Conservation (phyloP, 2,329 filamentous ascomycete genomes). For the Talaromyces marneffei region DNA sequence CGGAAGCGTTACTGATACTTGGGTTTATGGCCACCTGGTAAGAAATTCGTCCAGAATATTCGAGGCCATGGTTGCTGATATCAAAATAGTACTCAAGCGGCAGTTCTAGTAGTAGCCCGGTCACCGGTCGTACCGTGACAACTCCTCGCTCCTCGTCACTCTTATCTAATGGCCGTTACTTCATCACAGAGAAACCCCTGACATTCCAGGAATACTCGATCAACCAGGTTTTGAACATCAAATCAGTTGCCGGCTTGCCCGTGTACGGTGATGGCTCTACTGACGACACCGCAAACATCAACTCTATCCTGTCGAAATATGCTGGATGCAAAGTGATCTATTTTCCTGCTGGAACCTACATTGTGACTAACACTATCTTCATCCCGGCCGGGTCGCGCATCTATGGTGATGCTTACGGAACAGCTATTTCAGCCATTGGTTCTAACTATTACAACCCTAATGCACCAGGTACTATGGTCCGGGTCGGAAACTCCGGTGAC, state of each 20-base stretch:
- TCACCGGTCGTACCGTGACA: constrained; percentile 26
- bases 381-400: constrained; percentile 47
- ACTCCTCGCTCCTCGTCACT: constrained; percentile 30
- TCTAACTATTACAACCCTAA: constrained; percentile 40
- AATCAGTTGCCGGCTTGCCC: constrained; percentile 33
- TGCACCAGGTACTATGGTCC: constrained; percentile 45
- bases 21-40: constrained; percentile 31
- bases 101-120: constrained; percentile 22
- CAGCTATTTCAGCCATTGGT: constrained; percentile 47
- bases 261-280: constrained; percentile 41
- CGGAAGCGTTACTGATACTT: constrained; percentile 24
- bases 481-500: constrained; percentile 49
- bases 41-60: neutral
- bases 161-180: constrained; percentile 34
- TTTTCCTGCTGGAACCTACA: constrained; percentile 32
- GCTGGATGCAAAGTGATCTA: constrained; percentile 29
- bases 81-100: constrained; percentile 11
- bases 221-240: constrained; percentile 44
- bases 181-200: constrained; percentile 34
- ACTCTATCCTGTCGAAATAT: constrained; percentile 28
- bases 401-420: constrained; percentile 49
- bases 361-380: constrained; percentile 43
- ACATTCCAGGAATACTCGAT: constrained; percentile 41
- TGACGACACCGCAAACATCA: constrained; percentile 36
- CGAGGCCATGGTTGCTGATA: neutral